These are phyloP conservation scores for Lactuca sativa DNA, from an alignment of 129 eudicot genomes.

Conservation along the genomic window DNA sequence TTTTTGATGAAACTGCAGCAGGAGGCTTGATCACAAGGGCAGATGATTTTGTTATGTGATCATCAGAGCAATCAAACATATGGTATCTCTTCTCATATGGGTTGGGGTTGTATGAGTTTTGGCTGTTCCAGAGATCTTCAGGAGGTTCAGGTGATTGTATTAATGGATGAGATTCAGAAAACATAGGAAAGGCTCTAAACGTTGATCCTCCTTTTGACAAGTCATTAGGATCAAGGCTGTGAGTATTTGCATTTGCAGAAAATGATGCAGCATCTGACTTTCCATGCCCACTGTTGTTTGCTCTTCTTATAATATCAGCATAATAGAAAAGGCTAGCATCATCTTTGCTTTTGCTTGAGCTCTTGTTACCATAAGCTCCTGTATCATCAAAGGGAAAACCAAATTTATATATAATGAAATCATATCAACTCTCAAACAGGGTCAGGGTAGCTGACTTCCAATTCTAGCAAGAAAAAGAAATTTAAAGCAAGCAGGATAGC, in stretches of 20 bases:
- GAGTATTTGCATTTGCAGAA: slow-evolving; percentile 2
- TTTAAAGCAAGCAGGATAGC: too few species aligned
- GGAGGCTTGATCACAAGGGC: slow-evolving; percentile 48
- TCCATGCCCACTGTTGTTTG: slow-evolving; percentile 14
- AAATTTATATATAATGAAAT: not conserved
- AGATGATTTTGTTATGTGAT: slow-evolving; percentile 30
- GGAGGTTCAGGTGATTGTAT: slow-evolving; percentile 28
- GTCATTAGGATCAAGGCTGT: not conserved
- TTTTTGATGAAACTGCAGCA: slow-evolving; percentile 25
- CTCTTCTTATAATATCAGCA: slow-evolving; percentile 36
- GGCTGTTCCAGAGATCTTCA: slow-evolving; percentile 27
- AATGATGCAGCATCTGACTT: slow-evolving; percentile 26
- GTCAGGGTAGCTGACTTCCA: too few species aligned
- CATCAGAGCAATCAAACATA: slow-evolving; percentile 26
- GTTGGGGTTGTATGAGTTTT: not conserved
- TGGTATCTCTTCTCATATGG: slow-evolving; percentile 32
- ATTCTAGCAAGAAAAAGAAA: not conserved
- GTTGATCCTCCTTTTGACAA: slow-evolving; percentile 22
- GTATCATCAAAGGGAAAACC: slow-evolving; percentile 8
- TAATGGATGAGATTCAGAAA: slow-evolving; percentile 29
- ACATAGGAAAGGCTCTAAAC: slow-evolving; percentile 18
- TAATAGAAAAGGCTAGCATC: slow-evolving; percentile 20
- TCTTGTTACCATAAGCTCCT: slow-evolving; percentile 29
- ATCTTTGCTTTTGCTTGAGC: slow-evolving; percentile 26
- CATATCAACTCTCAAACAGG: not conserved